These are phyloP conservation scores for Lathyrus oleraceus DNA, from an alignment of 306 rosid species.

Conservation along the genomic window DNA sequence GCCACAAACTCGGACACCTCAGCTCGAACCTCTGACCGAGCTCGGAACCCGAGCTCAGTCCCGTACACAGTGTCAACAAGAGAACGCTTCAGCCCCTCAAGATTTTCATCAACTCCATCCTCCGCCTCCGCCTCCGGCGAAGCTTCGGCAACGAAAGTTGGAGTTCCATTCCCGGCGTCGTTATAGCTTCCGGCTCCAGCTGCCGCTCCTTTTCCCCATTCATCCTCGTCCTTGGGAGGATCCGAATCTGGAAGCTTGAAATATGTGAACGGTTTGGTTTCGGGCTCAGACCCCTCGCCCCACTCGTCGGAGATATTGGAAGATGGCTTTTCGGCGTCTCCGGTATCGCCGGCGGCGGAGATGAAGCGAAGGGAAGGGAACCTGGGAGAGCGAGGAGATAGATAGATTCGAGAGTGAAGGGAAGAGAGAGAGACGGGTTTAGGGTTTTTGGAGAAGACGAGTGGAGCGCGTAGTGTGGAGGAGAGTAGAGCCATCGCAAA, in stretches of 20 bases:
- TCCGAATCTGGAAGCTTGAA: conserved; percentile 61
- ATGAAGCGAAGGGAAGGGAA: conserved; percentile 54
- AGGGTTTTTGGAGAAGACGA: conserved; percentile 40
- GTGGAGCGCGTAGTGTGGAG: conserved; percentile 37
- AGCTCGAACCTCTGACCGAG: conserved; percentile 79
- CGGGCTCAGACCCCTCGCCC: conserved; percentile 68
- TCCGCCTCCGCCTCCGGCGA: conserved; percentile 18
- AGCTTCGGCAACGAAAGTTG: conserved; percentile 25
- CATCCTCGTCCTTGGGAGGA: conserved; percentile 78
- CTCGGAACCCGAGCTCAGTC: conserved; percentile 77
- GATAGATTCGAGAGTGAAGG: conserved; percentile 31
- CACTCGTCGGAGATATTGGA: conserved; percentile 62
- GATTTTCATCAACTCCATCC: conserved; percentile 37
- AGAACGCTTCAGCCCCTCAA: conserved; percentile 66
- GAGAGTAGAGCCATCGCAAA: conserved; percentile 50
- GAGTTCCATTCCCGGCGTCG: conserved; percentile 53
- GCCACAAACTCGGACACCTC: conserved; percentile 82
- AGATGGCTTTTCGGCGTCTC: conserved; percentile 37
- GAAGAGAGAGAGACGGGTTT: conserved; percentile 31
- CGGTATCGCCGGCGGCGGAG: conserved; percentile 40
- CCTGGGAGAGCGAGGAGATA: conserved; percentile 35
- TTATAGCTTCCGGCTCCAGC: conserved; percentile 30
- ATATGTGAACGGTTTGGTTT: conserved; percentile 34
- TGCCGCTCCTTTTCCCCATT: conserved; percentile 58
- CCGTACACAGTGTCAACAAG: conserved; percentile 84